Percentiles rank a stretch among this genome's conserved stretches.
phyloP scores from a whole-genome alignment of 2,329 filamentous ascomycete species.

The Fusarium albidum region DNA sequence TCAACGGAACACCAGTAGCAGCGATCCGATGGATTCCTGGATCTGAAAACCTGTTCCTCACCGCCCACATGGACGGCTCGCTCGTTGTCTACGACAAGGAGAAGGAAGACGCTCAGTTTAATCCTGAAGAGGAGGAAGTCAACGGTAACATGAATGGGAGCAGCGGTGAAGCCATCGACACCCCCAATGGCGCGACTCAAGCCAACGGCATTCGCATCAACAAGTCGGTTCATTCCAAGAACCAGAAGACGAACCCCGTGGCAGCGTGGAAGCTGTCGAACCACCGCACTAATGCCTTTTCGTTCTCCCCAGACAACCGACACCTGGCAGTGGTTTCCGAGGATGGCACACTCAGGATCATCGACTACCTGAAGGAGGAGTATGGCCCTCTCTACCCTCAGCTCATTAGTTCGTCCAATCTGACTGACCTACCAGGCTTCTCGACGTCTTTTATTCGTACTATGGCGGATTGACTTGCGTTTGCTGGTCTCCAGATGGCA shows the following conservation, averaged over 20 bases:
- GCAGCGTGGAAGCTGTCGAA: conserved; percentile 93
- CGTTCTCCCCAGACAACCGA: conserved; percentile 88
- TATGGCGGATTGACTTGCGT: conserved; percentile 94
- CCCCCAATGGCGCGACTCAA: conserved; percentile 43
- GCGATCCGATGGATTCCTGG: conserved; percentile 94
- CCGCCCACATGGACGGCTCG: conserved; percentile 89
- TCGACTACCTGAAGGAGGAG: conserved; percentile 93
- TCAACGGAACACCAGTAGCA: conserved; percentile 85
- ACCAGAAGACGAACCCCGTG: conserved; percentile 92
- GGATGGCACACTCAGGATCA: conserved; percentile 86
- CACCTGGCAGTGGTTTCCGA: conserved; percentile 92
- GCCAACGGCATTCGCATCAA: conserved; percentile 71
- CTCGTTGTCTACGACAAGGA: conserved; percentile 97
- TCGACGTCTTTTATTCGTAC: conserved; percentile 88
- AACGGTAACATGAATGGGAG: conserved; percentile 54
- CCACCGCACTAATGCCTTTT: conserved; percentile 87
- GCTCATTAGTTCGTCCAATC: conserved; percentile 2
- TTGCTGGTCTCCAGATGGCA: conserved; percentile 96
- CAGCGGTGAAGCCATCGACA: conserved; percentile 55
- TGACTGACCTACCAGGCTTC: conserved; percentile 62
- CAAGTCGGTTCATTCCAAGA: conserved; percentile 93
- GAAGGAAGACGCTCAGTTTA: conserved; percentile 86
- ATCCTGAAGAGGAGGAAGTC: conserved; percentile 68
- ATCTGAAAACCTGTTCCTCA: conserved; percentile 91
- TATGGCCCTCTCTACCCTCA: conserved; percentile 52